Evolutionary conservation across 306 rosid species (phyloP).

Genomic region (Acacia melanoxylon): DNA sequence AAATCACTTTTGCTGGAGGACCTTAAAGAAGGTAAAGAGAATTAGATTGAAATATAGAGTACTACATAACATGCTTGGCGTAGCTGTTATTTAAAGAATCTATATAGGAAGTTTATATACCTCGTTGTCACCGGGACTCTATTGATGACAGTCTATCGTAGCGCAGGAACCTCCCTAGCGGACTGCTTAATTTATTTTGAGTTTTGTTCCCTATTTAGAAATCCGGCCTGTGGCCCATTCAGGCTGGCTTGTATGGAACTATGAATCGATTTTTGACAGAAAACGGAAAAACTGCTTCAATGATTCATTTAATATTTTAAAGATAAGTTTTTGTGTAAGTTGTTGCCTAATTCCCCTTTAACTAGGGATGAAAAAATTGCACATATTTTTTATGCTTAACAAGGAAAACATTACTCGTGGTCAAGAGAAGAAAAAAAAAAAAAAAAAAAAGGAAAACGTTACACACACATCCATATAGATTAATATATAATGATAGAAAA

Average conservation of each 20-base stretch:
- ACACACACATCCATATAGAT: neutral
- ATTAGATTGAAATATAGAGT: neutral
- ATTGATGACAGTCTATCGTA: neutral
- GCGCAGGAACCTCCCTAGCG: no score
- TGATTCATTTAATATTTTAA: neutral
- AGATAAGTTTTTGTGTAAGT: neutral
- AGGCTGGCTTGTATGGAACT: neutral
- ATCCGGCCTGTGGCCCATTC: neutral
- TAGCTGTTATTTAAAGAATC: neutral
- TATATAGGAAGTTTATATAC: neutral
- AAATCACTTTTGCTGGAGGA: neutral
- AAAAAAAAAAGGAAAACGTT: no score
- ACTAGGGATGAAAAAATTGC: neutral
- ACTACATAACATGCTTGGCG: neutral
- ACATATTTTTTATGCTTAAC: no score
- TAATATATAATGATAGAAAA: no score
- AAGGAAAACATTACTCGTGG: no score
- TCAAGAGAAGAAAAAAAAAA: no score
- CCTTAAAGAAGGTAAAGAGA: neutral
- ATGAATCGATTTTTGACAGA: neutral
- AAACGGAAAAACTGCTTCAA: neutral
- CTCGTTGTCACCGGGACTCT: neutral
- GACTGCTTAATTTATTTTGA: no score
- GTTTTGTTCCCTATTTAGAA: neutral
- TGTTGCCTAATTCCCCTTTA: neutral